phyloP scores from a whole-genome alignment of 805 yeast species.

The Kazachstania bromeliacearum region DNA sequence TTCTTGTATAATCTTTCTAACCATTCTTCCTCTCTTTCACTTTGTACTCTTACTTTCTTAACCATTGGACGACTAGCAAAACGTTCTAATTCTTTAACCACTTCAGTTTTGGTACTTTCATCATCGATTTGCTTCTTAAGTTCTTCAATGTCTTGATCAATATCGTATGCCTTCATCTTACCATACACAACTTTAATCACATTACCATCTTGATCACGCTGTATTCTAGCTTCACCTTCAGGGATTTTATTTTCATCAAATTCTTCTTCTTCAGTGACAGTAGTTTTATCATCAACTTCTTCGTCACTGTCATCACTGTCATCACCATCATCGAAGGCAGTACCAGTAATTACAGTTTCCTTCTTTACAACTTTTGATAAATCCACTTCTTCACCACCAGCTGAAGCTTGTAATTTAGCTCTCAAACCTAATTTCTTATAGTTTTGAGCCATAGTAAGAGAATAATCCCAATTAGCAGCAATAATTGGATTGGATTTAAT shows the following conservation, averaged over 20 bases:
- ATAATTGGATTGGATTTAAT: constrained; percentile 70
- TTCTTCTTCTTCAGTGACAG: constrained; percentile 18
- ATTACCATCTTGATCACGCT: constrained; percentile 60
- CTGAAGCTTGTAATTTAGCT: constrained; percentile 50
- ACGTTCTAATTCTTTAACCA: constrained; percentile 61
- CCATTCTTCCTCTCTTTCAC: constrained; percentile 74
- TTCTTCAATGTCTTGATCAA: constrained; percentile 29
- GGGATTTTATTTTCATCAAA: constrained; percentile 48
- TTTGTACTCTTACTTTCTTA: constrained; percentile 44
- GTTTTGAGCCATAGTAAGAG: constrained; percentile 74
- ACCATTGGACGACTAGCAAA: constrained; percentile 37
- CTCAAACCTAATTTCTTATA: constrained; percentile 74
- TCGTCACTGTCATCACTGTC: constrained; percentile 34
- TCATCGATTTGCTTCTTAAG: constrained; percentile 16
- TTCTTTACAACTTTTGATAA: constrained; percentile 33
- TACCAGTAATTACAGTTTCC: constrained; percentile 27
- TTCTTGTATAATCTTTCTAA: constrained; percentile 51
- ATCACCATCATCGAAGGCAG: constrained; percentile 11
- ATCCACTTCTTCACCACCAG: constrained; percentile 75
- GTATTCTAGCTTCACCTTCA: constrained; percentile 69
- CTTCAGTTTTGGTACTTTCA: constrained; percentile 37
- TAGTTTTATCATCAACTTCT: constrained; percentile 11
- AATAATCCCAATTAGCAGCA: constrained; percentile 84
- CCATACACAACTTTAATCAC: constrained; percentile 65
- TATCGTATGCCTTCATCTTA: constrained; percentile 36